phyloP scores from a whole-genome alignment of 2,329 filamentous ascomycete genomes.

The Alternaria novae-zelandiae region DNA sequence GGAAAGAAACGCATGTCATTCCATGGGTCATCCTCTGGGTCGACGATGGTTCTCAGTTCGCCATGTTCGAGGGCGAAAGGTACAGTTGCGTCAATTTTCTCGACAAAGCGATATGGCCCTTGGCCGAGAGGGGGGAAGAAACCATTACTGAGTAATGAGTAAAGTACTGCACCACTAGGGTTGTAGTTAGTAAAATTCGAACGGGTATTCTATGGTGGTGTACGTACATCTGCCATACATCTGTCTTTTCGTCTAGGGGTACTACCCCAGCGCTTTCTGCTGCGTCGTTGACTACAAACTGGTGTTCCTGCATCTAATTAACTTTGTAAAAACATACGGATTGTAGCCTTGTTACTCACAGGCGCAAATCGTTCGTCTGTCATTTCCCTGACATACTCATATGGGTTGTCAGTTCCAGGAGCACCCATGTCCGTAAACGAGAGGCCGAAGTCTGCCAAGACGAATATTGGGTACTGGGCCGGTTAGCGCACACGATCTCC shows the following conservation, averaged over 20 bases:
- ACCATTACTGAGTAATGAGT: not conserved
- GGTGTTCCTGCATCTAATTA: not conserved
- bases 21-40: not conserved
- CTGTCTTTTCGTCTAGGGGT: not conserved
- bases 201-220: not conserved
- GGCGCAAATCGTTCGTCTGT: not conserved
- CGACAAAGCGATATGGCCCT: not conserved
- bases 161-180: not conserved
- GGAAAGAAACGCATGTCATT: not conserved
- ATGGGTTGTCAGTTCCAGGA: not conserved
- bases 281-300: not conserved
- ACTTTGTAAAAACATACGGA: not conserved
- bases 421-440: not conserved
- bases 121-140: not conserved
- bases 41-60: not conserved
- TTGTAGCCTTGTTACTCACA: not conserved
- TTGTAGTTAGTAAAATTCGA: not conserved
- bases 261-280: not conserved
- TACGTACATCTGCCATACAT: slow-evolving; percentile 3
- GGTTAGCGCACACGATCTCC: not conserved
- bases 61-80: not conserved
- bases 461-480: not conserved
- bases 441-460: not conserved
- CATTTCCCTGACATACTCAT: not conserved
- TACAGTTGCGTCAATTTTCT: not conserved